Conservation (phyloP, 805 yeast genomes). For the Zygosaccharomyces bailii region DNA sequence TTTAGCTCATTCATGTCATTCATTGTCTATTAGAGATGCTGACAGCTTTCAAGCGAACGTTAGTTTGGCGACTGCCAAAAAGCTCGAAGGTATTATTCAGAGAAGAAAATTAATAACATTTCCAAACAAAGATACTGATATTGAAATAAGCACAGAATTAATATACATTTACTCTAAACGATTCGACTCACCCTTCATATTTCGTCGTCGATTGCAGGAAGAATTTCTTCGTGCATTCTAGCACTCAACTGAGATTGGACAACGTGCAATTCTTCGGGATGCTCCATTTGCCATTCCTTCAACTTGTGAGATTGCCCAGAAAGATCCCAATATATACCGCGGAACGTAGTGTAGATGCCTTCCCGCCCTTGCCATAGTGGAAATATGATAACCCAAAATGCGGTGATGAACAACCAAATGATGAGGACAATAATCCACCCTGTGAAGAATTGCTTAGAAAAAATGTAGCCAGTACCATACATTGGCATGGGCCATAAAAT, state of each 20-base stretch:
- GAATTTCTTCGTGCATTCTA: constrained; percentile 13
- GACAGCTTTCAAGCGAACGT: too few species aligned
- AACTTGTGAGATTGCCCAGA: constrained; percentile 73
- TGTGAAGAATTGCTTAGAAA: constrained; percentile 72
- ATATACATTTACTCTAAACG: background rate
- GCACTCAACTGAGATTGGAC: constrained; percentile 62
- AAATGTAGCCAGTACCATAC: constrained; percentile 77
- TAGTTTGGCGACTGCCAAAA: too few species aligned
- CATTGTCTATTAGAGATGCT: too few species aligned
- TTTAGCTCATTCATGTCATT: too few species aligned
- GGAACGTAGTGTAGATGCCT: constrained; percentile 57
- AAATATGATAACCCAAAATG: constrained; percentile 57
- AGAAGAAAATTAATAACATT: too few species aligned
- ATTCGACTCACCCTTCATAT: background rate
- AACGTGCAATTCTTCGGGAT: constrained; percentile 74
- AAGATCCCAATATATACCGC: constrained; percentile 85
- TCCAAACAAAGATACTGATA: background rate
- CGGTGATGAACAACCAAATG: constrained; percentile 74
- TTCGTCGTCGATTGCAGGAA: constrained; percentile 2
- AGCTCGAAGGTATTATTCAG: too few species aligned
- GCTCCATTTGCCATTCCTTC: constrained; percentile 66
- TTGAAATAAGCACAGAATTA: background rate
- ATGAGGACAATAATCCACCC: constrained; percentile 86
- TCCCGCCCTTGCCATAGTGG: constrained; percentile 75
- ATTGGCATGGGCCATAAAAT: constrained; percentile 93